Evolutionary conservation across 2,329 filamentous ascomycete species (phyloP).

Genomic region (Hymenotorrendiella dingleyae): DNA sequence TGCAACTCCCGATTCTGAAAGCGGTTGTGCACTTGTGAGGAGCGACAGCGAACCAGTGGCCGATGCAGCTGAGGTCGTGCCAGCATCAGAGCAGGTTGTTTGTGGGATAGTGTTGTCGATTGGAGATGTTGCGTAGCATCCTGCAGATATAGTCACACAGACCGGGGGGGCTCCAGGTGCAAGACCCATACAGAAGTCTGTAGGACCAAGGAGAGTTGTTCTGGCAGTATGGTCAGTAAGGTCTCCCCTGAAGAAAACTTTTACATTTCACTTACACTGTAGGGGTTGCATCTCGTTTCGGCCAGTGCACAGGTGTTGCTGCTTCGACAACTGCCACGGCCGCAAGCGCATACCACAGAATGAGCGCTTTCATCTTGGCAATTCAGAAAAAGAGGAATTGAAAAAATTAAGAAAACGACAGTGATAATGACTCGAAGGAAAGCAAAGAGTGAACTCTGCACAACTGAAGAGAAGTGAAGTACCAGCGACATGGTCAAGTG

Average conservation of each 20-base stretch:
- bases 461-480: no score
- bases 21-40: no score
- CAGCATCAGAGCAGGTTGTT: background rate
- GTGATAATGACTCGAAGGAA: no score
- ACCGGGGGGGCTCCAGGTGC: background rate
- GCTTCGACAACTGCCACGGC: background rate
- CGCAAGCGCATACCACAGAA: background rate
- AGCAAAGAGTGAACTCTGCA: no score
- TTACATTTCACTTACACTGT: background rate
- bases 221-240: background rate
- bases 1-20: no score
- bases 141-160: background rate
- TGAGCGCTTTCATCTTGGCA: background rate
- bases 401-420: conserved; percentile 2
- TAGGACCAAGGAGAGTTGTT: background rate
- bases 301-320: background rate
- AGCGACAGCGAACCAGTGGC: no score
- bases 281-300: background rate
- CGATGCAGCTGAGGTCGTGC: no score
- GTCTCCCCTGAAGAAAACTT: background rate
- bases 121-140: background rate
- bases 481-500: no score
- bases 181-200: background rate
- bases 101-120: background rate
- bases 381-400: background rate